Conservation (phyloP, 2,329 filamentous ascomycete species). For the Mycocentrospora acerina region DNA sequence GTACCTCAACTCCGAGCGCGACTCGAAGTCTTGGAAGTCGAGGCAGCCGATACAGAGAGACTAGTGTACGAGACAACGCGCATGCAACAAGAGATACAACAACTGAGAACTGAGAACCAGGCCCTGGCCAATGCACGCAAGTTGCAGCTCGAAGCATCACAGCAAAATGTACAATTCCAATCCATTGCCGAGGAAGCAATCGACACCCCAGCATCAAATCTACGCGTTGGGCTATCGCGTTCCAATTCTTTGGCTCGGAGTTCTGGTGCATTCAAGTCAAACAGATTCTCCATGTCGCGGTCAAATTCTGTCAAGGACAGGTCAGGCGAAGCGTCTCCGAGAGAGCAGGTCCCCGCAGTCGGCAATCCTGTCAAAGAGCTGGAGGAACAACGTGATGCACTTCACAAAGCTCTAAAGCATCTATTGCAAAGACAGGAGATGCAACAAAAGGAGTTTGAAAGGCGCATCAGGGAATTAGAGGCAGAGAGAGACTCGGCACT, state of each 20-base stretch:
- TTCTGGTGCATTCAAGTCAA: constrained; percentile 40
- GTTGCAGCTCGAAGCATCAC: constrained; percentile 50
- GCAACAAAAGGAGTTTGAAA: constrained; percentile 80
- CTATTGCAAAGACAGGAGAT: constrained; percentile 82
- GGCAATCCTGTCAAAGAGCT: constrained; percentile 72
- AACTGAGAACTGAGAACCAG: constrained; percentile 68
- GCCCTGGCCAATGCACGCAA: constrained; percentile 53
- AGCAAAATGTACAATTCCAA: constrained; percentile 55
- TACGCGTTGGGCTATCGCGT: constrained; percentile 57
- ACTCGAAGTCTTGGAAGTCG: constrained; percentile 74
- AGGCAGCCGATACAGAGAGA: constrained; percentile 71
- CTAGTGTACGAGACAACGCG: constrained; percentile 78
- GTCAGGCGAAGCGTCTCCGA: constrained; percentile 58
- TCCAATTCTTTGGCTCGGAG: constrained; percentile 68
- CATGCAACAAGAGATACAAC: constrained; percentile 73
- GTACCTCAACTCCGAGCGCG: constrained; percentile 76
- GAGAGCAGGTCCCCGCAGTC: constrained; percentile 38
- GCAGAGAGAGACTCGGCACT: constrained; percentile 74
- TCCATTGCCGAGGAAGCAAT: constrained; percentile 63
- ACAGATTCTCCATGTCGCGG: constrained; percentile 53
- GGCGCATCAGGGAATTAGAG: constrained; percentile 76
- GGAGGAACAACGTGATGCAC: constrained; percentile 87
- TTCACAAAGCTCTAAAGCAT: constrained; percentile 83
- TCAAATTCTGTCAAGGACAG: constrained; percentile 47
- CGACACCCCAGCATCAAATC: constrained; percentile 29